Percentiles rank a stretch among this genome's conserved stretches.
phyloP scores from a whole-genome alignment of 768 basidiomycete species.

The Rhodotorula kratochvilovae region DNA sequence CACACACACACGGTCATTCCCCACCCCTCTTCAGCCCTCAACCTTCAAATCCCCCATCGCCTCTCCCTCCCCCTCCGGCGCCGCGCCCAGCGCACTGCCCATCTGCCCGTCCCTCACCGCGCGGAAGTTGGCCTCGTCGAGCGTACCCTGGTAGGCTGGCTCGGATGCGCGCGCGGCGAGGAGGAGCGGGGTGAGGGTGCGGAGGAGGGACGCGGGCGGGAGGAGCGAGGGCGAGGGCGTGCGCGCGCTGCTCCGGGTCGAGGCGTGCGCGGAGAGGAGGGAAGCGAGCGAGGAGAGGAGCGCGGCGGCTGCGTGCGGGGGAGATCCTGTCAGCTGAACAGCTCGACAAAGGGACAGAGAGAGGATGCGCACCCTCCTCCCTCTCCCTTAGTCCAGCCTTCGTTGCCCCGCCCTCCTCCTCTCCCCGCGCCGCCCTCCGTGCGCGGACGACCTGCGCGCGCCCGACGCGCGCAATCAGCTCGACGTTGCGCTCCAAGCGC shows the following conservation, averaged over 20 bases:
- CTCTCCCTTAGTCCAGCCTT: constrained; percentile 1
- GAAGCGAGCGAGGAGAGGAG: not conserved
- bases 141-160: not conserved
- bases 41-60: no score
- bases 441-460: constrained; percentile 1
- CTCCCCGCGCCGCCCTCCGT: not conserved
- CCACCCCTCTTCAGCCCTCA: no score
- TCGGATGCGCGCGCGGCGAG: not conserved
- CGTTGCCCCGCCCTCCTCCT: not conserved
- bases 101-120: not conserved
- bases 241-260: not conserved
- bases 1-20: no score
- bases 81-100: no score
- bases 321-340: not conserved
- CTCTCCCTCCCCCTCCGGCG: no score
- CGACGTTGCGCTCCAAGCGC: not conserved
- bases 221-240: not conserved
- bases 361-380: constrained; percentile 13
- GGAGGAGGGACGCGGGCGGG: not conserved
- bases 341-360: not conserved
- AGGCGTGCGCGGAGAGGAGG: not conserved
- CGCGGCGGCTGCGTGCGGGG: not conserved
- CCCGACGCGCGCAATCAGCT: constrained; percentile 6
- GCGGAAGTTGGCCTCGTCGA: constrained; percentile 5
- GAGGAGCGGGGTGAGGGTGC: constrained; percentile 7